Evolutionary conservation across 2,329 filamentous ascomycete genomes (phyloP).

Genomic region (Verticillium longisporum): DNA sequence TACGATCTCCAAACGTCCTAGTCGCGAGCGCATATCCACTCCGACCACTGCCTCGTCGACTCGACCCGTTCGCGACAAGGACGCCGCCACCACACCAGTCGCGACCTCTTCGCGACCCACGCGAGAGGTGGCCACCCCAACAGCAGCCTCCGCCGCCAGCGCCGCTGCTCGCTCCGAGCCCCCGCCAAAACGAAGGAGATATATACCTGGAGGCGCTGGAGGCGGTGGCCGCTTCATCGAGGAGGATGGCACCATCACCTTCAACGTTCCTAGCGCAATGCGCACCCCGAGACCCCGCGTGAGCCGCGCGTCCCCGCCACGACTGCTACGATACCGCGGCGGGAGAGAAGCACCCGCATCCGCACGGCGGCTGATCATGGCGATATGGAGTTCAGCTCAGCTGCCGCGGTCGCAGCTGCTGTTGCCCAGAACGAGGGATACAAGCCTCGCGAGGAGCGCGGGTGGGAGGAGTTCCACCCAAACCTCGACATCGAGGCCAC

Average conservation of each 20-base stretch:
- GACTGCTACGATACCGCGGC: slow-evolving; percentile 35
- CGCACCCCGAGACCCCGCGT: slow-evolving; percentile 18
- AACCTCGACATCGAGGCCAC: slow-evolving; percentile 83
- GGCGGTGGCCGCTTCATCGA: slow-evolving; percentile 82
- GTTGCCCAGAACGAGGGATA: slow-evolving; percentile 92
- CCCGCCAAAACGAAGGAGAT: slow-evolving; percentile 64
- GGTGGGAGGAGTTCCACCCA: slow-evolving; percentile 96
- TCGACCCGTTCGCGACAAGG: neutral
- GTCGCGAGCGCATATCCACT: slow-evolving; percentile 1
- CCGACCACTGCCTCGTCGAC: neutral
- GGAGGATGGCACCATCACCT: slow-evolving; percentile 56
- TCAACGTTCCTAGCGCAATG: slow-evolving; percentile 25
- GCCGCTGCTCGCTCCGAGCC: slow-evolving; percentile 41
- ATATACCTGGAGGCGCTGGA: slow-evolving; percentile 80
- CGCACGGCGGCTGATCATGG: slow-evolving; percentile 48
- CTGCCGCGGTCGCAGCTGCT: slow-evolving; percentile 80
- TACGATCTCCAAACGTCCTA: slow-evolving; percentile 1
- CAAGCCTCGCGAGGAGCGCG: slow-evolving; percentile 92
- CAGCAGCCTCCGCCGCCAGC: slow-evolving; percentile 15
- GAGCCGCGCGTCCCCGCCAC: slow-evolving; percentile 13
- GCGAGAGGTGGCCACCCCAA: slow-evolving; percentile 21
- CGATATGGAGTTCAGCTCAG: slow-evolving; percentile 72
- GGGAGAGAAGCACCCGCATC: slow-evolving; percentile 51
- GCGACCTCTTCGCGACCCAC: slow-evolving; percentile 24
- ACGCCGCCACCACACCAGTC: slow-evolving; percentile 3